Conservation (phyloP, 1,284 basidiomycete species). For the Sporisorium exsertum region DNA sequence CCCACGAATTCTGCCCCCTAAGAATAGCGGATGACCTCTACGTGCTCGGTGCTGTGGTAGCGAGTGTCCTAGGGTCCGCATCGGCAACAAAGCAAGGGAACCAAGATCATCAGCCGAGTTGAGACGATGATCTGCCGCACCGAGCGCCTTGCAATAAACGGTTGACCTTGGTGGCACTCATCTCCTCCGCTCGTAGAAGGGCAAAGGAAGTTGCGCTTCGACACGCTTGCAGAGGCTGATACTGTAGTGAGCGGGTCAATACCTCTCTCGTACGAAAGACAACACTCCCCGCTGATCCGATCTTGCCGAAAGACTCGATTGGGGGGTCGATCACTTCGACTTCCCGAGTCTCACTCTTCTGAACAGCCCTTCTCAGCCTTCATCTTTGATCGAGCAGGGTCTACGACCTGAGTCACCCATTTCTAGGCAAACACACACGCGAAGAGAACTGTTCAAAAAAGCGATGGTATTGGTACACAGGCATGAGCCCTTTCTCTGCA, state of each 20-base stretch:
- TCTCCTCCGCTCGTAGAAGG: no score
- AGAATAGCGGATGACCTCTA: background rate
- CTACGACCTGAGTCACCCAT: no score
- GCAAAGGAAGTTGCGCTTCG: no score
- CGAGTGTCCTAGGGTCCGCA: background rate
- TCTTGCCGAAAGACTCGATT: background rate
- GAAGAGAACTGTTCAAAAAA: background rate
- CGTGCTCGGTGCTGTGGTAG: background rate
- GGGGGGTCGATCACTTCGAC: background rate
- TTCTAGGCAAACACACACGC: background rate
- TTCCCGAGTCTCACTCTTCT: no score
- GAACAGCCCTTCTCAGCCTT: no score
- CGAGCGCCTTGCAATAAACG: no score
- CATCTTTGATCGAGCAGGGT: no score
- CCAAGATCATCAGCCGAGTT: background rate
- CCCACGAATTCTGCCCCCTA: background rate
- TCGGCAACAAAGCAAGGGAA: background rate
- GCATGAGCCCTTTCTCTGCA: background rate
- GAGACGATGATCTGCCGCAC: background rate
- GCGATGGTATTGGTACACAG: conserved; percentile 31
- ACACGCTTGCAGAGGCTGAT: no score
- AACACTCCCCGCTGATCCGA: background rate
- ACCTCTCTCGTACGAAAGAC: background rate
- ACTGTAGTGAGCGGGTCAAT: no score
- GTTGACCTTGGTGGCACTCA: no score